These are phyloP conservation scores for Wallacemonas sp. DNA, from an alignment of 208 protist genomes.

Conservation along the genomic window DNA sequence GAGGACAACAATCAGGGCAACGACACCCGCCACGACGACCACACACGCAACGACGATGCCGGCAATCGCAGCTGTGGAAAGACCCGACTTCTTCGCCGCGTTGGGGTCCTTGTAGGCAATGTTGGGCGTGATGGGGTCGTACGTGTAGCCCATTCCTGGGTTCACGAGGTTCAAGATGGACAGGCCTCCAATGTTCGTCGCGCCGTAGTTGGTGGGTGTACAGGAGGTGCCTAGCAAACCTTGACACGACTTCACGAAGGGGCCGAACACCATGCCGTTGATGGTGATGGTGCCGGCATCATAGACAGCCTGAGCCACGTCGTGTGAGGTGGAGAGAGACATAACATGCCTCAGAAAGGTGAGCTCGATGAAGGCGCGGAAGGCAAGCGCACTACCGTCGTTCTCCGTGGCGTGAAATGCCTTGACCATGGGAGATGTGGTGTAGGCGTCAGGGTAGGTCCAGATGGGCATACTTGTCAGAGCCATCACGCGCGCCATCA, in stretches of 20 bases:
- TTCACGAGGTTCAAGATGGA: slow-evolving; percentile 25
- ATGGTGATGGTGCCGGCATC: slow-evolving; percentile 16
- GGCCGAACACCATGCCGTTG: slow-evolving; percentile 26
- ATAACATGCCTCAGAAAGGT: slow-evolving; percentile 3
- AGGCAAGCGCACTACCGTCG: slow-evolving; percentile 9
- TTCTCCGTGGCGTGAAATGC: slow-evolving; percentile 12
- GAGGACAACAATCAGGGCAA: not conserved
- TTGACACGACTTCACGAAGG: slow-evolving; percentile 5
- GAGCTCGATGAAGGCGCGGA: slow-evolving; percentile 11
- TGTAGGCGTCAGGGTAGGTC: slow-evolving; percentile 19
- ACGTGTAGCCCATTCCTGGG: slow-evolving; percentile 10
- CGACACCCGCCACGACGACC: slow-evolving; percentile 4
- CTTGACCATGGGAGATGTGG: not conserved
- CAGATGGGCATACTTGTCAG: slow-evolving; percentile 52
- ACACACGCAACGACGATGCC: slow-evolving; percentile 32
- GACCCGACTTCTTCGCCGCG: not conserved
- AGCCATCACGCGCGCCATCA: slow-evolving; percentile 29
- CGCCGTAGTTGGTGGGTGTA: slow-evolving; percentile 47
- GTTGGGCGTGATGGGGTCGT: slow-evolving; percentile 25
- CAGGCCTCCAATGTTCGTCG: slow-evolving; percentile 27
- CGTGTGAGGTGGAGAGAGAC: slow-evolving; percentile 4
- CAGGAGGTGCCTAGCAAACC: slow-evolving; percentile 13
- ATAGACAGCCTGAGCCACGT: slow-evolving; percentile 28
- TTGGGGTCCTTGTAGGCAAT: slow-evolving; percentile 26
- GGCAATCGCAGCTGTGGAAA: slow-evolving; percentile 9